These are phyloP conservation scores for Tolypocladium tundrense DNA, from an alignment of 2,329 filamentous ascomycete genomes.

Conservation along the genomic window DNA sequence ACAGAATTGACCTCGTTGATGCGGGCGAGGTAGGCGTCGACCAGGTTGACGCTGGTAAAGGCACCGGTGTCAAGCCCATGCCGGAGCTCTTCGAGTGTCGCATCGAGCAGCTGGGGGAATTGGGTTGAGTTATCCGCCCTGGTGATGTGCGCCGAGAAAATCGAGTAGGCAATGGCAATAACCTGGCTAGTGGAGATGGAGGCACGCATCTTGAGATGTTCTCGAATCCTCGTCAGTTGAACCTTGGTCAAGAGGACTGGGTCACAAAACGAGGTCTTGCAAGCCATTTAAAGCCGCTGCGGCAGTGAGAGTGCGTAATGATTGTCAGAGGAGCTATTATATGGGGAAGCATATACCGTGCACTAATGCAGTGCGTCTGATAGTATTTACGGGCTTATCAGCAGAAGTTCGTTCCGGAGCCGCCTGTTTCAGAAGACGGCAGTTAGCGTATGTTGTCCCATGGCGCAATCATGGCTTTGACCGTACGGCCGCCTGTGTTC, in stretches of 20 bases:
- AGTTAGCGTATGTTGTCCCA: no score
- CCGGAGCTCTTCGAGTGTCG: not conserved
- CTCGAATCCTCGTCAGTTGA: not conserved
- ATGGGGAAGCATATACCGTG: no score
- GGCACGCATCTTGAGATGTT: not conserved
- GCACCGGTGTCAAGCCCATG: not conserved
- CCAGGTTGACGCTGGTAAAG: not conserved
- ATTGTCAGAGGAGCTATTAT: no score
- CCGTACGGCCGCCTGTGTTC: no score
- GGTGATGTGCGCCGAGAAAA: not conserved
- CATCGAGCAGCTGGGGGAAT: constrained; percentile 13
- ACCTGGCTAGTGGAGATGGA: not conserved
- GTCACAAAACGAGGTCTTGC: not conserved
- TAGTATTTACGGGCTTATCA: no score
- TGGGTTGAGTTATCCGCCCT: not conserved
- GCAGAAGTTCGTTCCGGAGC: no score
- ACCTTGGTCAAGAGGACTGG: not conserved
- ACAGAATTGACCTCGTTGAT: constrained; percentile 14
- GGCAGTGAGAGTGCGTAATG: not conserved
- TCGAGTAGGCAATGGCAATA: not conserved
- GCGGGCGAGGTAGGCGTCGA: constrained; percentile 10
- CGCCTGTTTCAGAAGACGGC: no score
- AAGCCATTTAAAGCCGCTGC: not conserved
- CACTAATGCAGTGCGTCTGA: no score
- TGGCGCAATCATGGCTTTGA: no score